Conservation (phyloP, 176 grass and related monocot species). For the Rhynchospora breviuscula region DNA sequence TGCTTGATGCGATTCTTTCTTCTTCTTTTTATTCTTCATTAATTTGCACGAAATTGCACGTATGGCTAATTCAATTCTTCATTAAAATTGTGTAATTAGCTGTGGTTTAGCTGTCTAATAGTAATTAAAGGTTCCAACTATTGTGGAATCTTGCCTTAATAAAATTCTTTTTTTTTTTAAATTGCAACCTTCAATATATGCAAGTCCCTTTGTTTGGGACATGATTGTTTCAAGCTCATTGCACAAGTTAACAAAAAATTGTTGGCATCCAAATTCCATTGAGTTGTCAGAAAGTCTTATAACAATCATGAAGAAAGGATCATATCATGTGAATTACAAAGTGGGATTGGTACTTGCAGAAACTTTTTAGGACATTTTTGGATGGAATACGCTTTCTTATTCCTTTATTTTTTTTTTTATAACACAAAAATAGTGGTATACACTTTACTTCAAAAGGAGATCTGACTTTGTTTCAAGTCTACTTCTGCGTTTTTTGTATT, state of each 20-base stretch:
- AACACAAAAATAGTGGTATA: not conserved
- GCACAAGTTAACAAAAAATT: not conserved
- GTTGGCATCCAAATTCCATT: not conserved
- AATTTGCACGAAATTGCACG: not conserved
- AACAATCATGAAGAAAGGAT: slow-evolving; percentile 32
- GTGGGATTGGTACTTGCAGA: slow-evolving; percentile 39
- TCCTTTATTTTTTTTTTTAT: not conserved
- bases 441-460: slow-evolving; percentile 20
- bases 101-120: not conserved
- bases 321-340: slow-evolving; percentile 40
- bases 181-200: not conserved
- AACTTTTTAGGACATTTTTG: slow-evolving; percentile 36
- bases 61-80: not conserved
- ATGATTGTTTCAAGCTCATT: not conserved
- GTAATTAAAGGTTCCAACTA: not conserved
- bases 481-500: not conserved
- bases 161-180: not conserved
- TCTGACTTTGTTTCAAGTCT: not conserved
- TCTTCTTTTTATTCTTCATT: not conserved
- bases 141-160: not conserved
- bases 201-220: not conserved
- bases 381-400: slow-evolving; percentile 18
- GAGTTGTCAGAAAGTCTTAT: slow-evolving; percentile 3
- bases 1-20: not conserved
- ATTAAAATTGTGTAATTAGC: not conserved